Evolutionary conservation across 768 basidiomycete genomes (phyloP).

Genomic region (Russula emetica): DNA sequence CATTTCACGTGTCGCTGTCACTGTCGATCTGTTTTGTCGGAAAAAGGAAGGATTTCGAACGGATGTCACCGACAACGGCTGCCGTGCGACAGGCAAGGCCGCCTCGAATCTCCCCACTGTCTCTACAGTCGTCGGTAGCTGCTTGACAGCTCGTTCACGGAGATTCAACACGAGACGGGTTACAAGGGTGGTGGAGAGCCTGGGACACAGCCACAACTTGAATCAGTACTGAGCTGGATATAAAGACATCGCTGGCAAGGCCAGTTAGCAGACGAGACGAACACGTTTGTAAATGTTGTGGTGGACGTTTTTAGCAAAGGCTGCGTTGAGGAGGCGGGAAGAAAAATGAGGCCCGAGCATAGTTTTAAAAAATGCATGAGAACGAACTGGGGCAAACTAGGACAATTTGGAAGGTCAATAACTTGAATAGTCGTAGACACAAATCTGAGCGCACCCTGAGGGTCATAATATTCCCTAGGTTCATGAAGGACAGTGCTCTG

Average conservation of each 20-base stretch:
- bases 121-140: conserved; percentile 5
- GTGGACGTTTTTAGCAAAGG: conserved; percentile 9
- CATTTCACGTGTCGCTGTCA: background rate
- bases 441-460: conserved; percentile 11
- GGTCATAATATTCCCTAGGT: conserved; percentile 16
- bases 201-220: background rate
- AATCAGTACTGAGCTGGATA: background rate
- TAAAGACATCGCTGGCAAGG: background rate
- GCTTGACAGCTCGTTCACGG: background rate
- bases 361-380: too few relatives aligned
- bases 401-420: background rate
- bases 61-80: background rate
- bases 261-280: conserved; percentile 1
- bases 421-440: background rate
- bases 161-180: conserved; percentile 24
- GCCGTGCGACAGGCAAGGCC: background rate
- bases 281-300: conserved; percentile 18
- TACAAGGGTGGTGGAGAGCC: conserved; percentile 18
- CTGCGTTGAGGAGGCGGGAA: background rate
- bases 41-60: too few relatives aligned
- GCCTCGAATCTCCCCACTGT: conserved; percentile 10
- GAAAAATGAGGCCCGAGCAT: background rate
- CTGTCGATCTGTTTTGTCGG: background rate
- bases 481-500: conserved; percentile 17
- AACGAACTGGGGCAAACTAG: conserved; percentile 19